phyloP scores from a whole-genome alignment of 2,329 filamentous ascomycete genomes.

The Scopulariopsis brevicaulis region DNA sequence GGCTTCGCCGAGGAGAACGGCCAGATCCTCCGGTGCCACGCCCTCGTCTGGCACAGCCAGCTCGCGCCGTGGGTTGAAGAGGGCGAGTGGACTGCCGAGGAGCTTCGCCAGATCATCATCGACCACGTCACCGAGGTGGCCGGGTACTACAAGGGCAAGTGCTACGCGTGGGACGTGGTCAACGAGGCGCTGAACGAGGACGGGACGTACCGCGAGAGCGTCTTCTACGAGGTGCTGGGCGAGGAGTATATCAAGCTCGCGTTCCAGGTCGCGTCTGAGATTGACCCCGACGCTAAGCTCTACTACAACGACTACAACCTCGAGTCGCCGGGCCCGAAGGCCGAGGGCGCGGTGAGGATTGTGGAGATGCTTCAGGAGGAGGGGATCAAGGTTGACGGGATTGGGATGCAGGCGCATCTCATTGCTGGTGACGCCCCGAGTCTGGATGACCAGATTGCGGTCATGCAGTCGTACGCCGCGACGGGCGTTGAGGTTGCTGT shows the following conservation, averaged over 20 bases:
- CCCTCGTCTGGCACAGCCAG: constrained; percentile 34
- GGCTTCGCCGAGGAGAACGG: constrained; percentile 26
- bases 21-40: constrained; percentile 48
- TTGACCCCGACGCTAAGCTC: constrained; percentile 43
- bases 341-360: constrained; percentile 28
- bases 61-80: constrained; percentile 18
- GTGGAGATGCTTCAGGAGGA: constrained; percentile 31
- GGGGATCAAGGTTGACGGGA: constrained; percentile 47
- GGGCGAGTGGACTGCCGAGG: constrained; percentile 40
- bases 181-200: constrained; percentile 51
- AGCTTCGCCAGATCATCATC: constrained; percentile 37
- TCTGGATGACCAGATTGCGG: constrained; percentile 23
- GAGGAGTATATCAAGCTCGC: constrained; percentile 45
- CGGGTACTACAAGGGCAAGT: constrained; percentile 45
- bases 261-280: constrained; percentile 42
- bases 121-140: constrained; percentile 50
- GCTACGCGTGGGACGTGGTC: constrained; percentile 54
- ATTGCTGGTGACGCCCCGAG: constrained; percentile 39
- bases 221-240: constrained; percentile 45
- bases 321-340: constrained; percentile 37
- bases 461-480: constrained; percentile 28
- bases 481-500: constrained; percentile 38
- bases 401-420: constrained; percentile 52
- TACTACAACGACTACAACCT: constrained; percentile 50
- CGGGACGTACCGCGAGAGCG: constrained; percentile 35